These are phyloP conservation scores for Actinidia arguta DNA, from an alignment of 179 eudicot species.

Conservation along the genomic window DNA sequence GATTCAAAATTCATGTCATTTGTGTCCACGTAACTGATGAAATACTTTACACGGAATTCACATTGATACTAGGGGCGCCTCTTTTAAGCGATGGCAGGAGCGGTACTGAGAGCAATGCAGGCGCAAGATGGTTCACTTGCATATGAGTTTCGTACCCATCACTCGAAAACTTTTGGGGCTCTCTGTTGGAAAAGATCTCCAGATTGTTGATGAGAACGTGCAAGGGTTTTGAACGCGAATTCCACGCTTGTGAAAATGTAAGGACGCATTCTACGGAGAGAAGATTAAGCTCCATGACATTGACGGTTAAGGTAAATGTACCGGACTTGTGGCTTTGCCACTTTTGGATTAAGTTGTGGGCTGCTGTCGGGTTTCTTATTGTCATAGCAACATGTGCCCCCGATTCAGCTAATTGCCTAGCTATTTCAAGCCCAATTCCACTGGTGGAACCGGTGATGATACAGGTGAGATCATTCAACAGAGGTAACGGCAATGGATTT, in stretches of 20 bases:
- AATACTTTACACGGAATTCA: slow-evolving; percentile 57
- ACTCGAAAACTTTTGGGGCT: slow-evolving; percentile 61
- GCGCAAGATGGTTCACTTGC: slow-evolving; percentile 78
- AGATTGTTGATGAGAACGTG: slow-evolving; percentile 73
- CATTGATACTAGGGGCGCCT: slow-evolving; percentile 69
- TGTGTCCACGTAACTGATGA: slow-evolving; percentile 31
- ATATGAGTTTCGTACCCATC: slow-evolving; percentile 69
- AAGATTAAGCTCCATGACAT: slow-evolving; percentile 80
- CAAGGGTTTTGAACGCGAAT: slow-evolving; percentile 55
- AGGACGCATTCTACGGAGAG: slow-evolving; percentile 64
- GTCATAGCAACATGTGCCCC: slow-evolving; percentile 83
- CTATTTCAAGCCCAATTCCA: slow-evolving; percentile 71
- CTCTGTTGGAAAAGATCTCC: slow-evolving; percentile 71
- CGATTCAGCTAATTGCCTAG: slow-evolving; percentile 70
- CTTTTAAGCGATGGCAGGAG: slow-evolving; percentile 66
- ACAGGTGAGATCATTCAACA: slow-evolving; percentile 49
- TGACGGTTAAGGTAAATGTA: slow-evolving; percentile 47
- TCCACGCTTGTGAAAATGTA: slow-evolving; percentile 65
- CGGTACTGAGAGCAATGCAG: slow-evolving; percentile 60
- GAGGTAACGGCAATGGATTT: slow-evolving; percentile 65
- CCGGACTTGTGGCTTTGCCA: slow-evolving; percentile 60
- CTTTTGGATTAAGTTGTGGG: slow-evolving; percentile 55
- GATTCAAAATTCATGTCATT: slow-evolving; percentile 33
- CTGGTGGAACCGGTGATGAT: slow-evolving; percentile 72
- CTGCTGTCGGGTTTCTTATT: slow-evolving; percentile 60